phyloP scores from a whole-genome alignment of 225 moss, liverwort and hornwort species.

The Asterella californica region DNA sequence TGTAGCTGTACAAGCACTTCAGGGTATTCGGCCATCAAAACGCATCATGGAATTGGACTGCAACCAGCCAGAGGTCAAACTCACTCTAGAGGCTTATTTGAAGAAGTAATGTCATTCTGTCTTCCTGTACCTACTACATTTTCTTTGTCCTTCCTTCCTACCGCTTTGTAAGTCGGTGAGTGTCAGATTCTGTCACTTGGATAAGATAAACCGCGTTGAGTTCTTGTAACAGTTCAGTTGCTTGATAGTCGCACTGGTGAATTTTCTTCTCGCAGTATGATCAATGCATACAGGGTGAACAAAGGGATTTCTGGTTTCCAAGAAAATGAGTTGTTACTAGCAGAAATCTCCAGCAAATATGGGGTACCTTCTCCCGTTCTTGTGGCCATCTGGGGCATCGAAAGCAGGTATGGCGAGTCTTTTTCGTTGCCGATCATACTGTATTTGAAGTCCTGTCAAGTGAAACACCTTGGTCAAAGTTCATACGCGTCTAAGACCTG shows the following conservation, averaged over 20 bases:
- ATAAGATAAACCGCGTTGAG: background rate
- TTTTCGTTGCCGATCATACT: background rate
- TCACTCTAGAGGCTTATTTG: slow-evolving; percentile 55
- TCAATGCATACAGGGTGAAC: slow-evolving; percentile 50
- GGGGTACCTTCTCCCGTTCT: slow-evolving; percentile 61
- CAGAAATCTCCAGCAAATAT: slow-evolving; percentile 58
- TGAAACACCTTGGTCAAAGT: too few relatives aligned
- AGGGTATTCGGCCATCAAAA: slow-evolving; percentile 47
- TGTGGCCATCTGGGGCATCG: slow-evolving; percentile 71
- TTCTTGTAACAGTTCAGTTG: background rate
- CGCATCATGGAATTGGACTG: slow-evolving; percentile 31
- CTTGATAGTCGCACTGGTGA: background rate
- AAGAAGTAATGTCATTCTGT: slow-evolving; percentile 43
- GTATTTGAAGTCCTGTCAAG: background rate
- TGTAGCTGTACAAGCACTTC: slow-evolving; percentile 50
- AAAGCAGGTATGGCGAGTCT: slow-evolving; percentile 46
- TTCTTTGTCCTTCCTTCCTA: background rate
- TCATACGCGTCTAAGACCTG: too few relatives aligned
- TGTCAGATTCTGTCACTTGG: background rate
- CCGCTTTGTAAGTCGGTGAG: background rate
- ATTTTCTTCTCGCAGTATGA: slow-evolving; percentile 46
- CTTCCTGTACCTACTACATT: background rate
- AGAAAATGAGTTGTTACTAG: slow-evolving; percentile 50
- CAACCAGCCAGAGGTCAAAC: slow-evolving; percentile 63
- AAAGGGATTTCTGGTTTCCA: slow-evolving; percentile 43